Percentiles rank a stretch among this genome's conserved stretches.
Conservation (phyloP, 164 flowering plant genomes). For the Vitis vinifera region ASM3070453v1 NC_081817.1:23266001-23266500, state of each 20-base stretch:
- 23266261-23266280: not conserved
- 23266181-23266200: not conserved
- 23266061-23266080: not conserved
- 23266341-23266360: conserved; percentile 38
- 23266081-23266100: not conserved
- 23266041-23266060: not conserved
- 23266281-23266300: not conserved
- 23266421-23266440: conserved; percentile 36
- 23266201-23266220: not conserved
- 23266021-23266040: too few relatives aligned
- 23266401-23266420: conserved; percentile 37
- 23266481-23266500: not conserved
- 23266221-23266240: not conserved
- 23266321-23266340: conserved; percentile 23
- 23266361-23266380: conserved; percentile 40
- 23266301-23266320: not conserved
- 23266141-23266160: not conserved
- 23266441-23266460: not conserved
- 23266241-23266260: not conserved
- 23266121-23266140: not conserved
- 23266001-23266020: too few relatives aligned
- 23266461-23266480: not conserved
- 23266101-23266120: not conserved
- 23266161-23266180: not conserved
- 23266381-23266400: conserved; percentile 37